Base-by-base conservation (phyloP, 208 protist genomes). In the Crithidia brevicula region DNA sequence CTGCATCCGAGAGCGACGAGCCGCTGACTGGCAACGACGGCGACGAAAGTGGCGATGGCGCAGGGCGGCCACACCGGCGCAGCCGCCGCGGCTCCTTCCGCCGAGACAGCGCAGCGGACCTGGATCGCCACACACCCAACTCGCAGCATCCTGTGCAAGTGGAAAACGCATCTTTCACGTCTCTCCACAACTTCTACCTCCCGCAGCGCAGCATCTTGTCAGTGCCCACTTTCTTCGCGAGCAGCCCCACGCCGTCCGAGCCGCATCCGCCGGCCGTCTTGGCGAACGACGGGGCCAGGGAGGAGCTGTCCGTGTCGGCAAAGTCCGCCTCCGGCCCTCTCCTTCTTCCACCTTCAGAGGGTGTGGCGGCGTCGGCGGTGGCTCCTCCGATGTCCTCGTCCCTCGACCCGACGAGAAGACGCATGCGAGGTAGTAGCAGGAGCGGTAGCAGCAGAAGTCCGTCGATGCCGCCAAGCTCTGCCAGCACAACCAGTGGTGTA, bases 131-230 rank as follows among this genome's bases (percentile, higher is more conserved):
- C 38, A 59, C 46, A 3, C 42, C 72, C 5, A 53, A 27, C 28
- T 65, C 63, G 4, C 11, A 23, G 8, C 36, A n/a, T 45, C 51
- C 43, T 1, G 4, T 28, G 9, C 1, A 8, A 7, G n/a, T 63
- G 36, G 54, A 67, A 25, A 77, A 69, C 58, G 30, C 62, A 1
- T 72, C 54, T 45, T 72, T 71, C 46, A 59, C 71, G 16, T 74
- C 65, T 0, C 40, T 64, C 65, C 56, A 31, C 43, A 62, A 56
- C 36, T 84, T 84, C 45, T 71, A 69, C 56, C 74, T 78, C 38
- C 66, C 66, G 2, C 61, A 57, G 20, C 74, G 66, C 52, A 78
- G 61, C 43, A 72, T 78, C 59, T 50, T 78, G 28, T 53, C 74
- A 0, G 71, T 62, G 56, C 66, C 71, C n/a, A 33, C 56, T 5